phyloP scores from a whole-genome alignment of 345 rosid genomes.

The Rhizophora mangle region DNA sequence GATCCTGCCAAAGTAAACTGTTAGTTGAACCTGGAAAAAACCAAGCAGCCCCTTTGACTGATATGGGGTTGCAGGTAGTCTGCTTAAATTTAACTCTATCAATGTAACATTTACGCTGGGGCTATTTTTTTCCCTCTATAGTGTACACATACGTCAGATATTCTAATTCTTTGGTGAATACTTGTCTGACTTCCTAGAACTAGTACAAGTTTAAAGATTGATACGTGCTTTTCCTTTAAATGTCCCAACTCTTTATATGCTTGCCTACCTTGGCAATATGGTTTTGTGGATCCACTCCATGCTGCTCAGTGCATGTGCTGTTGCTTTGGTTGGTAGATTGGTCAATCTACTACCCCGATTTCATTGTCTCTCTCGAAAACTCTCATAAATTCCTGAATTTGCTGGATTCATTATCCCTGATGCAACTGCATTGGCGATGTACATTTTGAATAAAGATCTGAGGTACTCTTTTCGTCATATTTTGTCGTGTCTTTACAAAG shows the following conservation, averaged over 20 bases:
- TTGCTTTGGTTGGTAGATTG: not conserved
- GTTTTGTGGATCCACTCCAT: not conserved
- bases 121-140: not conserved
- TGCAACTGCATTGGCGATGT: not conserved
- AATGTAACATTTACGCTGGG: not conserved
- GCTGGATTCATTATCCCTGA: not conserved
- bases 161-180: slow-evolving; percentile 10
- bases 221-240: not conserved
- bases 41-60: not conserved
- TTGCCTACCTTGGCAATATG: too few species aligned
- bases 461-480: not conserved
- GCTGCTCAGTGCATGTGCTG: not conserved
- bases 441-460: not conserved
- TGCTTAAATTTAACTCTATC: not conserved
- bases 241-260: too few species aligned
- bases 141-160: slow-evolving; percentile 12
- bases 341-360: not conserved
- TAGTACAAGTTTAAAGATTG: not conserved
- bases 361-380: not conserved
- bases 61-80: not conserved
- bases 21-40: not conserved
- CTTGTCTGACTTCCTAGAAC: slow-evolving; percentile 19
- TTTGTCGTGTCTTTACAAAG: not conserved
- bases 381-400: not conserved
- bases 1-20: not conserved